Evolutionary conservation across 805 yeast species (phyloP).

Genomic region (Starmerella scarabaei): DNA sequence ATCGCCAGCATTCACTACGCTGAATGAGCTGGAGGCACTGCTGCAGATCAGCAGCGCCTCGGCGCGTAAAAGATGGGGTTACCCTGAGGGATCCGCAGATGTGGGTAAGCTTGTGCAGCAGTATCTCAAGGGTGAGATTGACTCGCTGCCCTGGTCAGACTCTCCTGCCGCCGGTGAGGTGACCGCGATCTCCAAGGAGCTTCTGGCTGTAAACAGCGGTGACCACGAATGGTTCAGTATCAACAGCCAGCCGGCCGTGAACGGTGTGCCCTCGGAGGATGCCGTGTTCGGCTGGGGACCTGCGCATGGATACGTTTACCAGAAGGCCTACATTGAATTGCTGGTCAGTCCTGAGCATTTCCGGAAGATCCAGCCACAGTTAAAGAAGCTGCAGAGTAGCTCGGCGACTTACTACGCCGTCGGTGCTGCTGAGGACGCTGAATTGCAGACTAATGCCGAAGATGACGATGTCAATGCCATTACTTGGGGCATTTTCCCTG

Average conservation of each 20-base stretch:
- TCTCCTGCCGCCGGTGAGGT: conserved; percentile 75
- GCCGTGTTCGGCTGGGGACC: conserved; percentile 91
- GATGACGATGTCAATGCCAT: conserved; percentile 82
- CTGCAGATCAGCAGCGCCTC: conserved; percentile 64
- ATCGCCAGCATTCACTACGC: conserved; percentile 92
- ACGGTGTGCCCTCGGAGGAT: conserved; percentile 62
- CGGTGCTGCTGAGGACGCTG: conserved; percentile 33
- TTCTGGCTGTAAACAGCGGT: conserved; percentile 49
- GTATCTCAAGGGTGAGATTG: conserved; percentile 60
- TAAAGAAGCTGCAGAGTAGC: conserved; percentile 27
- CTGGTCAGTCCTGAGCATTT: conserved; percentile 50
- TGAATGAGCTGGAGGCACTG: conserved; percentile 68
- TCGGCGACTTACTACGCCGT: conserved; percentile 69
- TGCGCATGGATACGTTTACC: conserved; percentile 79
- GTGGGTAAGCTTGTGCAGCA: conserved; percentile 48
- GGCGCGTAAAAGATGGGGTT: conserved; percentile 80
- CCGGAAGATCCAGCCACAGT: conserved; percentile 35
- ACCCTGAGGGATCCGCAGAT: conserved; percentile 49
- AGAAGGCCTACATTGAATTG: conserved; percentile 84
- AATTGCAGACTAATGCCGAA: conserved; percentile 53
- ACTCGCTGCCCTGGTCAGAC: conserved; percentile 88
- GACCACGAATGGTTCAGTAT: conserved; percentile 56
- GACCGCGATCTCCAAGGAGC: conserved; percentile 42
- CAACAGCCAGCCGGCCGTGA: conserved; percentile 89
- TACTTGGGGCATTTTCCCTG: conserved; percentile 98